phyloP scores from a whole-genome alignment of 768 basidiomycete genomes.

The Amanita rubescens region DNA sequence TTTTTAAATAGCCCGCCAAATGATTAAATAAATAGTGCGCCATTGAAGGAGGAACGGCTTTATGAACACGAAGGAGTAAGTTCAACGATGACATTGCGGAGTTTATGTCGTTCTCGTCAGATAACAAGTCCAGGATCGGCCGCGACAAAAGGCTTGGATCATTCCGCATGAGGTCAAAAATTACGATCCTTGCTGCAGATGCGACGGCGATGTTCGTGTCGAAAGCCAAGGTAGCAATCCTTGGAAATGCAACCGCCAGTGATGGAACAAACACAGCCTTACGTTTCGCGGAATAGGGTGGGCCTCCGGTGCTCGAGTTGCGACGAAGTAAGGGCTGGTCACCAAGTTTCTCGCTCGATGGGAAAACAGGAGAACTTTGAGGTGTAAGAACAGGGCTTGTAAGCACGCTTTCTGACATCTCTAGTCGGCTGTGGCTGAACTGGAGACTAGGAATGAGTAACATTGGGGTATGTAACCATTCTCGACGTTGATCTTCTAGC shows the following conservation, averaged over 20 bases:
- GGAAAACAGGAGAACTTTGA: slow-evolving; percentile 19
- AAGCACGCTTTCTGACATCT: slow-evolving; percentile 19
- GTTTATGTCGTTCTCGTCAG: slow-evolving; percentile 38
- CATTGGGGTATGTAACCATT: slow-evolving; percentile 58
- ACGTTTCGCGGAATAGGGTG: slow-evolving; percentile 42
- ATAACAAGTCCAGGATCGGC: slow-evolving; percentile 52
- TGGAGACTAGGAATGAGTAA: slow-evolving; percentile 54
- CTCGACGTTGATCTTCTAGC: slow-evolving; percentile 45
- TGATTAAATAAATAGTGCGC: slow-evolving; percentile 65
- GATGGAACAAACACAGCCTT: slow-evolving; percentile 61
- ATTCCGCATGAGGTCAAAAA: slow-evolving; percentile 66
- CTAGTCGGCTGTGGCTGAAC: slow-evolving; percentile 48
- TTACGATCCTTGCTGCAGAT: slow-evolving; percentile 44
- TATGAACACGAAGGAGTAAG: slow-evolving; percentile 49
- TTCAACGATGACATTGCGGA: slow-evolving; percentile 46
- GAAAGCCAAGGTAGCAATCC: slow-evolving; percentile 42
- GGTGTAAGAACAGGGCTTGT: slow-evolving; percentile 26
- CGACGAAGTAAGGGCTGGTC: slow-evolving; percentile 40
- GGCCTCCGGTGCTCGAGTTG: slow-evolving; percentile 48
- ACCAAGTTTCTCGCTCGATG: slow-evolving; percentile 6
- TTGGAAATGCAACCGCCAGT: slow-evolving; percentile 46
- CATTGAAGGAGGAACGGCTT: slow-evolving; percentile 53
- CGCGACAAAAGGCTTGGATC: slow-evolving; percentile 64
- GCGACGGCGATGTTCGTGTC: slow-evolving; percentile 50
- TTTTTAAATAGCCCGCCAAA: slow-evolving; percentile 60